These are phyloP conservation scores for Penicillium decumbens DNA, from an alignment of 2,329 filamentous ascomycete genomes.

Conservation along the genomic window DNA sequence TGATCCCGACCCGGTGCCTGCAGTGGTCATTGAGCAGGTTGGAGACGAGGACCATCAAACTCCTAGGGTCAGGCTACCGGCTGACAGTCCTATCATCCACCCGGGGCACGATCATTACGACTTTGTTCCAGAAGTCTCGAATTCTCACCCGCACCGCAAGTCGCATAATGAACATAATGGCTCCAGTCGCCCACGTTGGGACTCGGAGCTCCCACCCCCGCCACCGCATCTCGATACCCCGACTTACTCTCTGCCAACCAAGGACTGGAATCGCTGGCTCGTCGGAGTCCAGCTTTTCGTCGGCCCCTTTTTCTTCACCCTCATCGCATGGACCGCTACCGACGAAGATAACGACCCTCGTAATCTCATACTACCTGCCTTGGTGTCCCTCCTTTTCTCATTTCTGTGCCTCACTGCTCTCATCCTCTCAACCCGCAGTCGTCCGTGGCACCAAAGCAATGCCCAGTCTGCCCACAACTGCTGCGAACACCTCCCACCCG, in stretches of 20 bases:
- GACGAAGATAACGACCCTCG: slow-evolving; percentile 52
- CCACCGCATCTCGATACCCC: slow-evolving; percentile 16
- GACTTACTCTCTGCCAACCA: slow-evolving; percentile 15
- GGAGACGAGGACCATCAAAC: slow-evolving; percentile 12
- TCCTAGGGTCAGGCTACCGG: slow-evolving; percentile 32
- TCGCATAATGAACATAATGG: slow-evolving; percentile 10
- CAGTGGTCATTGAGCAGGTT: slow-evolving; percentile 23
- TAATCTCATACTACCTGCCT: slow-evolving; percentile 53
- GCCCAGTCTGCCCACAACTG: background rate
- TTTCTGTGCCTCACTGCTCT: slow-evolving; percentile 62
- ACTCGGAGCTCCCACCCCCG: slow-evolving; percentile 40
- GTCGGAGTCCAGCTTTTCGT: slow-evolving; percentile 79
- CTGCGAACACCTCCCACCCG: slow-evolving; percentile 25
- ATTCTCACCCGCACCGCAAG: slow-evolving; percentile 15
- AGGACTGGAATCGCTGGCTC: slow-evolving; percentile 87
- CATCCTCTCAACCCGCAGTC: slow-evolving; percentile 57
- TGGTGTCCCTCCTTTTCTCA: slow-evolving; percentile 66
- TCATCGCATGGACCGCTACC: slow-evolving; percentile 61
- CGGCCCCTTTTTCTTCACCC: slow-evolving; percentile 74
- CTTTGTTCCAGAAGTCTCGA: slow-evolving; percentile 5
- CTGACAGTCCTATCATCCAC: slow-evolving; percentile 34
- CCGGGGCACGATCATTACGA: slow-evolving; percentile 9
- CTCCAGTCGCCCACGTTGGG: slow-evolving; percentile 26
- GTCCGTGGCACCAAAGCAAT: slow-evolving; percentile 35
- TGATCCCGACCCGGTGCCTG: slow-evolving; percentile 35